A percentile compares a stretch with the other conserved stretches of the same genome.
phyloP scores from a whole-genome alignment of 2,329 filamentous ascomycete species.

The Venturia oleaginea region DNA sequence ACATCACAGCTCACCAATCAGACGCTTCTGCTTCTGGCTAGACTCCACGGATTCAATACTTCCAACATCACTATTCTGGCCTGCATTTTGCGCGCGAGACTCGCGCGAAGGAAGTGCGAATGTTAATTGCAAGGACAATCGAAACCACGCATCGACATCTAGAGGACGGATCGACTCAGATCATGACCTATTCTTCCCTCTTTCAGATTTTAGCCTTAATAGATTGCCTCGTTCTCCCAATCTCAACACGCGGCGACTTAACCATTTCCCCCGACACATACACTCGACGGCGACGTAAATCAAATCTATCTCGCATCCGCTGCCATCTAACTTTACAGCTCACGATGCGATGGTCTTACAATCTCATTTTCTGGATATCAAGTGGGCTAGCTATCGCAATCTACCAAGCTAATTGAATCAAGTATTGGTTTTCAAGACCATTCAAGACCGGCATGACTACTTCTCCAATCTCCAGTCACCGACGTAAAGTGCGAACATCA shows the following conservation, averaged over 20 bases:
- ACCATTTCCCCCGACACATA: background rate
- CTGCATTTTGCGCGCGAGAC: background rate
- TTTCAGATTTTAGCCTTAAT: too few species aligned
- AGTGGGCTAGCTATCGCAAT: background rate
- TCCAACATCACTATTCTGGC: background rate
- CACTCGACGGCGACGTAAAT: background rate
- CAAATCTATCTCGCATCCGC: background rate
- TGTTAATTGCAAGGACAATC: too few species aligned
- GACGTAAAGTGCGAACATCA: background rate
- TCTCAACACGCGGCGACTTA: background rate
- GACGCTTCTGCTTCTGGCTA: background rate
- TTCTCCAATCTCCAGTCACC: background rate
- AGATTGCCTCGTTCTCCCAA: too few species aligned
- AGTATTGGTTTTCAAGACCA: background rate
- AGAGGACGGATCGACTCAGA: too few species aligned
- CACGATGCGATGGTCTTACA: background rate
- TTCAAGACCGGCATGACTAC: background rate
- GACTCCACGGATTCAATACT: background rate
- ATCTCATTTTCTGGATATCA: background rate
- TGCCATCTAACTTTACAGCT: background rate
- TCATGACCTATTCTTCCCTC: too few species aligned
- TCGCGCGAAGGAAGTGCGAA: background rate
- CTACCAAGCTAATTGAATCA: background rate
- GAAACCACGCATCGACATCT: too few species aligned
- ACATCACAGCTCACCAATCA: conserved; percentile 11